Base-by-base conservation (phyloP, 1,284 basidiomycete species). In the Microbotryum scabiosae region DNA sequence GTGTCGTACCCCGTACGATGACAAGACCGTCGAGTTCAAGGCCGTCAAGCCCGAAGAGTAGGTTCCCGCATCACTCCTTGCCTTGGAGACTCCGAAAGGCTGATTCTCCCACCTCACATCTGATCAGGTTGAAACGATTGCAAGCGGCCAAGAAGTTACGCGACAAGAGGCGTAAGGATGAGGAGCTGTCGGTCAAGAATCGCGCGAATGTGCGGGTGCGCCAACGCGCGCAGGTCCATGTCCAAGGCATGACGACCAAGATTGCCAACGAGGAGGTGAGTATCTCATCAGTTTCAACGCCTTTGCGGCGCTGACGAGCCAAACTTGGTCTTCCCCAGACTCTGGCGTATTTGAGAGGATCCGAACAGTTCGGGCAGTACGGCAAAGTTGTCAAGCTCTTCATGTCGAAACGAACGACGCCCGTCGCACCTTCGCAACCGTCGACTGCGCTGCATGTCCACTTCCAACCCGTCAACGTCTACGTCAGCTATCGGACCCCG, bases 301-400 rank as follows among this genome's bases (percentile, higher is more conserved):
- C 44, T n/a, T 10, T 32, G 44, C 28, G 26, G 23, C n/a, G 28
- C 14, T 23, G 48, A 23, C 8, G 48, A 30, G 47, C 30, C 56
- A 25, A 21, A 23, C 20, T 25, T 45, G 43, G n/a, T 51, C 36
- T 44, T 56, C 53, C 18, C 18, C 67, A 97, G 90, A 85, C 96
- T 52, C 90, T 97, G 66, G 87, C 92, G 2, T 91, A 92, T 14
- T 79, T 99, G 49, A 89, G 93, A 56, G 93, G 91, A 16, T 87
- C 87, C 72, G 96, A 99, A 69, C 97, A 96, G 76, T 98, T 98
- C 76, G 96, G 96, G 7, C 92, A 97, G 75, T 98, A 97, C 76
- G 96, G 96, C 68, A 96, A 94, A 78, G 97, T 99, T 69, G 85
- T 88, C 52, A 97, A 97, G 78, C 90, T 98, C 62, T 81, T 97